Percentiles rank a stretch among this genome's conserved stretches.
Conservation (phyloP, 495 filamentous ascomycete species). For the Parmelia sp. region DNA sequence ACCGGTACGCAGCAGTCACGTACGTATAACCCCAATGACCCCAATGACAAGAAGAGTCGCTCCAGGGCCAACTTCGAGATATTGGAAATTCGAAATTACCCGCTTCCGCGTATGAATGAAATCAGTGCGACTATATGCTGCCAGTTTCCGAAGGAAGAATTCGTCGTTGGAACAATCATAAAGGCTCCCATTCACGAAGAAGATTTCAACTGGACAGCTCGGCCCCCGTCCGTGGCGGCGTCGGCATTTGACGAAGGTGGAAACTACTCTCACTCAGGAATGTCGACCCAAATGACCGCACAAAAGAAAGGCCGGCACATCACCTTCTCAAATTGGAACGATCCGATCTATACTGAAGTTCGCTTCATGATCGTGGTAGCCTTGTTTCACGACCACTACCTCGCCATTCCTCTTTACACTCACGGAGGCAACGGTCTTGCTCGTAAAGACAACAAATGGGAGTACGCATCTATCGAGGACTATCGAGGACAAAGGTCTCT, state of each 20-base stretch:
- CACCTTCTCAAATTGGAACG: slow-evolving; percentile 12
- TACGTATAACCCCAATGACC: background rate
- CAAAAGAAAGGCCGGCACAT: background rate
- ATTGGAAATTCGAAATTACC: background rate
- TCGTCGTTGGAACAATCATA: slow-evolving; percentile 20
- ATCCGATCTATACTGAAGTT: slow-evolving; percentile 21
- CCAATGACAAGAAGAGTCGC: background rate
- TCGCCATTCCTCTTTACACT: slow-evolving; percentile 25
- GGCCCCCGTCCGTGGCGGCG: background rate
- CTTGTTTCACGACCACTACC: slow-evolving; percentile 16
- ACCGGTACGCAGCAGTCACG: background rate
- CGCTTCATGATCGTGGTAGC: slow-evolving; percentile 24
- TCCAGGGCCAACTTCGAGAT: background rate
- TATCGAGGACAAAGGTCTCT: slow-evolving; percentile 12
- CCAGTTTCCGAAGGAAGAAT: slow-evolving; percentile 5
- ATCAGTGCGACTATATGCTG: slow-evolving; percentile 2
- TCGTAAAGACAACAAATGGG: slow-evolving; percentile 12
- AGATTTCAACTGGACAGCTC: slow-evolving; percentile 17
- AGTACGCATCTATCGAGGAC: slow-evolving; percentile 25
- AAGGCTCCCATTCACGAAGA: slow-evolving; percentile 24
- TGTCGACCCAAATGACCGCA: slow-evolving; percentile 1
- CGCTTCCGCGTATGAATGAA: slow-evolving; percentile 4
- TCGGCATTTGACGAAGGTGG: background rate
- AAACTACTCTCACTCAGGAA: background rate
- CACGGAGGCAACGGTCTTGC: slow-evolving; percentile 22